A percentile compares a stretch with the other conserved stretches of the same genome.
These are phyloP conservation scores for Fragilariopsis cylindrus DNA, from an alignment of 108 stramenopile genomes.

Conservation along the genomic window DNA sequence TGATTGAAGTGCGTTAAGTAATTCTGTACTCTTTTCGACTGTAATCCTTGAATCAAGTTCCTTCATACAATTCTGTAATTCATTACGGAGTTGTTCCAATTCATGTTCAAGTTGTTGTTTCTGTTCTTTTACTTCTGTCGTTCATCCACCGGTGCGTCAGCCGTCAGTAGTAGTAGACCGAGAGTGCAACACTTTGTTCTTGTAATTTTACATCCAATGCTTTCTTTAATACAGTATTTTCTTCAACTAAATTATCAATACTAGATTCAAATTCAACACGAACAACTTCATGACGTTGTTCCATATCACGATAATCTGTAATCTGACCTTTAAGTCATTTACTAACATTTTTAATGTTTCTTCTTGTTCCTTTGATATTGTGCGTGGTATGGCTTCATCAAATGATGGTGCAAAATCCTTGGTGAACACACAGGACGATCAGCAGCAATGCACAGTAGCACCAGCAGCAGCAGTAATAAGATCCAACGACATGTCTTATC, in stretches of 20 bases:
- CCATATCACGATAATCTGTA: constrained; percentile 1
- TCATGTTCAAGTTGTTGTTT: background rate
- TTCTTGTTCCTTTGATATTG: constrained; percentile 7
- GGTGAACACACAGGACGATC: too few species aligned
- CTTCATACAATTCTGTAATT: background rate
- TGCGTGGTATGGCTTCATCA: background rate
- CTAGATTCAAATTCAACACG: constrained; percentile 2
- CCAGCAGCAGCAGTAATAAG: too few species aligned
- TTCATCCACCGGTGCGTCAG: background rate
- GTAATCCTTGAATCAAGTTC: constrained; percentile 18
- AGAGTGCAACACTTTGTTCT: too few species aligned
- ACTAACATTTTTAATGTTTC: background rate
- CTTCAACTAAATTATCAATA: background rate
- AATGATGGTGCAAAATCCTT: too few species aligned
- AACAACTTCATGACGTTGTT: constrained; percentile 3
- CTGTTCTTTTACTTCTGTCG: background rate
- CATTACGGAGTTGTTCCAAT: background rate
- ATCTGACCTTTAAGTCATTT: constrained; percentile 6
- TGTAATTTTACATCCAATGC: background rate
- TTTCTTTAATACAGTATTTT: background rate
- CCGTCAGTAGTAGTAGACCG: background rate
- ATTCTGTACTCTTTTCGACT: background rate
- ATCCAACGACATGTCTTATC: too few species aligned
- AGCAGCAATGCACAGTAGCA: too few species aligned
- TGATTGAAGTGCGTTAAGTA: background rate